Percentiles rank a stretch among this genome's conserved stretches.
phyloP scores from a whole-genome alignment of 306 rosid genomes.

The Medicago truncatula region DNA sequence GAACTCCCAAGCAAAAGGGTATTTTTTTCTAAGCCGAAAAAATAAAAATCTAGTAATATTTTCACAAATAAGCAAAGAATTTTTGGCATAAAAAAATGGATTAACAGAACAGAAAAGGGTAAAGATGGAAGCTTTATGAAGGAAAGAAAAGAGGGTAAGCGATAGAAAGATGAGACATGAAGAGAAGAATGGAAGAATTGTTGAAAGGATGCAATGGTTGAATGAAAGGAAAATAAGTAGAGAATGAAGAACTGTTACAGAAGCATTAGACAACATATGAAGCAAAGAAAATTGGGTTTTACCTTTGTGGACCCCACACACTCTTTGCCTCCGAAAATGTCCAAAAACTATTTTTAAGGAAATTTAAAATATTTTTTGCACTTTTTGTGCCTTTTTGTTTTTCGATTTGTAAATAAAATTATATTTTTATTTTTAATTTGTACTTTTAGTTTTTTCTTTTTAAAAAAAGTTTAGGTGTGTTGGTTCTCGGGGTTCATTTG shows the following conservation, averaged over 20 bases:
- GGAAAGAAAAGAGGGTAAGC: conserved; percentile 41
- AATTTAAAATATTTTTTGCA: neutral
- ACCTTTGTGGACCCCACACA: conserved; percentile 54
- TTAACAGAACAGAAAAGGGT: conserved; percentile 26
- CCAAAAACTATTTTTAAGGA: neutral
- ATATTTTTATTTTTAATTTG: no score
- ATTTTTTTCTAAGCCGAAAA: conserved; percentile 22
- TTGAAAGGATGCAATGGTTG: conserved; percentile 7
- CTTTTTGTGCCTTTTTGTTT: neutral
- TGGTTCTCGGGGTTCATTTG: neutral
- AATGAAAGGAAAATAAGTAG: conserved; percentile 19
- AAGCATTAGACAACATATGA: conserved; percentile 33
- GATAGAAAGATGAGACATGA: conserved; percentile 42
- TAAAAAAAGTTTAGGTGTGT: no score
- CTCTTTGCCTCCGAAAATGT: conserved; percentile 32
- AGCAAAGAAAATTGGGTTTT: conserved; percentile 9
- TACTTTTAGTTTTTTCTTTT: no score
- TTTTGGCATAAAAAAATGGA: conserved; percentile 40
- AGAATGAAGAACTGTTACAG: conserved; percentile 33
- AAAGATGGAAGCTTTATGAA: conserved; percentile 37
- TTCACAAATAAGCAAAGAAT: conserved; percentile 55
- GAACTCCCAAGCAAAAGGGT: conserved; percentile 47
- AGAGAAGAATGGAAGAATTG: conserved; percentile 49
- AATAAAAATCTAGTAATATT: neutral
- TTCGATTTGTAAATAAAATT: neutral